Evolutionary conservation across 345 rosid genomes (phyloP).

Genomic region (Anacardium occidentale): DNA sequence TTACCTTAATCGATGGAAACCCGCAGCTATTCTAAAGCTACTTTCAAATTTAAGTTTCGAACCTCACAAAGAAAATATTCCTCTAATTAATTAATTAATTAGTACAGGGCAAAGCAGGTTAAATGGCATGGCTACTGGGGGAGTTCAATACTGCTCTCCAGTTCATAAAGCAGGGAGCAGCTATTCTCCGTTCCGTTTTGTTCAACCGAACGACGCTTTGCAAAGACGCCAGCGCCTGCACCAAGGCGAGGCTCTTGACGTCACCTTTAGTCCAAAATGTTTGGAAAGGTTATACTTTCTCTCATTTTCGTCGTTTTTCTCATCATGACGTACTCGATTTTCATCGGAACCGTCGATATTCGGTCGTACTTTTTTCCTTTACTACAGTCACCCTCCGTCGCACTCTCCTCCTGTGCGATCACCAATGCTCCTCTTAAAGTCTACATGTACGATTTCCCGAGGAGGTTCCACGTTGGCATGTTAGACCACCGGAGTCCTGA

Average conservation of each 20-base stretch:
- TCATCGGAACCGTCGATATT: conserved; percentile 55
- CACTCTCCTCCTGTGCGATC: conserved; percentile 30
- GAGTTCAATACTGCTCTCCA: too few relatives aligned
- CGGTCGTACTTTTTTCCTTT: conserved; percentile 61
- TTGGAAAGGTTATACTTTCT: conserved; percentile 40
- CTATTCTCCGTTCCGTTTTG: neutral
- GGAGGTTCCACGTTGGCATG: conserved; percentile 80
- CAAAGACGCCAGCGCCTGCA: too few relatives aligned
- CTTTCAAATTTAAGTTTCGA: too few relatives aligned
- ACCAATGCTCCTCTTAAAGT: conserved; percentile 50
- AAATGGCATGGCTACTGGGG: too few relatives aligned
- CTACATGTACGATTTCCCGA: conserved; percentile 92
- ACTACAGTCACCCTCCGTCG: conserved; percentile 32
- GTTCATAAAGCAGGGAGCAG: neutral
- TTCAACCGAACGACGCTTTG: too few relatives aligned
- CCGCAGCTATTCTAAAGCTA: too few relatives aligned
- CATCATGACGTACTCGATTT: conserved; percentile 46
- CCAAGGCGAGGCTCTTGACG: neutral
- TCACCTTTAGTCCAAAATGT: conserved; percentile 31
- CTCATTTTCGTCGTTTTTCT: conserved; percentile 40
- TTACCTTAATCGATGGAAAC: too few relatives aligned
- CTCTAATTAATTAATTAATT: too few relatives aligned
- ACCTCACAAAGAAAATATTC: too few relatives aligned
- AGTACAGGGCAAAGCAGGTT: too few relatives aligned
- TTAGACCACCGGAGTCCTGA: conserved; percentile 45